Conservation (phyloP, 208 protist genomes). For the Trichomonas vaginalis region DNA sequence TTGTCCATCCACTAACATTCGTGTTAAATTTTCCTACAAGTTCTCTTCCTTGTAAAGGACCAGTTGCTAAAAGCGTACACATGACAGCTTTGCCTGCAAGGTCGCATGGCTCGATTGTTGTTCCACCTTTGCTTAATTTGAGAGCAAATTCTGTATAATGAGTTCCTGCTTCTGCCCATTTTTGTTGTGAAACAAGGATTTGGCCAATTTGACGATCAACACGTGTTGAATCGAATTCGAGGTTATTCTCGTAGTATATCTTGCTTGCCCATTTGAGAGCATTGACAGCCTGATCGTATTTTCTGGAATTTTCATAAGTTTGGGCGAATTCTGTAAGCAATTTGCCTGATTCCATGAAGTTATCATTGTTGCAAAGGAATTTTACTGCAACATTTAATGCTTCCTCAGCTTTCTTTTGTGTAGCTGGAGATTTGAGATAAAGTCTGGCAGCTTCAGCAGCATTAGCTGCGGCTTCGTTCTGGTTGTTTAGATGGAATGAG, state of each 20-base stretch:
- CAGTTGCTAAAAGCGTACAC: neutral
- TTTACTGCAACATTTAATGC: neutral
- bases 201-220: neutral
- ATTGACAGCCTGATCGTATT: neutral
- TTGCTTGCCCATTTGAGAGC: neutral
- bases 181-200: neutral
- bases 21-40: neutral
- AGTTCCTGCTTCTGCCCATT: neutral
- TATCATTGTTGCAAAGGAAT: neutral
- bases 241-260: neutral
- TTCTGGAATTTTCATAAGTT: neutral
- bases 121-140: neutral
- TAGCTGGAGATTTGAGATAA: neutral
- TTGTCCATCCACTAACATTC: neutral
- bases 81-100: neutral
- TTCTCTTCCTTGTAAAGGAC: neutral
- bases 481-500: neutral
- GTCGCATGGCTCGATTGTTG: neutral
- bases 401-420: neutral
- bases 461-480: neutral
- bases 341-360: neutral
- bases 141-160: neutral
- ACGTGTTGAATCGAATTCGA: neutral
- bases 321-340: neutral
- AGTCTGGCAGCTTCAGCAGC: neutral